Percentiles rank a stretch among this genome's conserved stretches.
Evolutionary conservation across 371 early-diverging fungal species (phyloP).

Genomic region (Rhizomucor miehei): DNA sequence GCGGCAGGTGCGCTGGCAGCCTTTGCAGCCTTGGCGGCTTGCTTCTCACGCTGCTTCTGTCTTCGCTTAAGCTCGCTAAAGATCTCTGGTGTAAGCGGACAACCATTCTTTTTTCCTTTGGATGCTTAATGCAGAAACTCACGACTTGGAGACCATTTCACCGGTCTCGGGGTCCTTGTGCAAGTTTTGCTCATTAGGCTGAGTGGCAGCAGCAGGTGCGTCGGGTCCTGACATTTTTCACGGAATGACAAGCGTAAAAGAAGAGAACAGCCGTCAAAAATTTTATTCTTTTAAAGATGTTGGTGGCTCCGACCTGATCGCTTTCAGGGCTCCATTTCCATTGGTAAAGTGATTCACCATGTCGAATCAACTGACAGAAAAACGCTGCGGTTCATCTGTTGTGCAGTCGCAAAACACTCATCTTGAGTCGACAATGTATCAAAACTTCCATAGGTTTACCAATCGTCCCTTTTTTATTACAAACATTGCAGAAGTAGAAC

Average conservation of each 20-base stretch:
- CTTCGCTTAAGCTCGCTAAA: conserved; percentile 92
- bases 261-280: not conserved
- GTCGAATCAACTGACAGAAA: too few species aligned
- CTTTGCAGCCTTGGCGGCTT: conserved; percentile 76
- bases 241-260: not conserved
- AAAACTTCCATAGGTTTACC: too few species aligned
- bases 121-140: conserved; percentile 16
- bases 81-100: not conserved
- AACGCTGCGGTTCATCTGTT: too few species aligned
- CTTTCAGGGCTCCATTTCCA: too few species aligned
- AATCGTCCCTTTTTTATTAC: too few species aligned
- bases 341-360: too few species aligned
- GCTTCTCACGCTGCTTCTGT: conserved; percentile 84
- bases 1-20: conserved; percentile 61
- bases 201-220: too few species aligned
- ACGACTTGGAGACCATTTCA: conserved; percentile 95
- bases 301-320: too few species aligned
- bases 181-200: conserved; percentile 61
- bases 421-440: too few species aligned
- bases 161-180: conserved; percentile 88
- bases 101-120: not conserved
- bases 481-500: too few species aligned
- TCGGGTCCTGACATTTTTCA: conserved; percentile 9
- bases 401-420: too few species aligned
- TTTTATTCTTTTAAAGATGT: not conserved